These are phyloP conservation scores for Mrakia hoshinonis DNA, from an alignment of 768 basidiomycete species.

Conservation along the genomic window DNA sequence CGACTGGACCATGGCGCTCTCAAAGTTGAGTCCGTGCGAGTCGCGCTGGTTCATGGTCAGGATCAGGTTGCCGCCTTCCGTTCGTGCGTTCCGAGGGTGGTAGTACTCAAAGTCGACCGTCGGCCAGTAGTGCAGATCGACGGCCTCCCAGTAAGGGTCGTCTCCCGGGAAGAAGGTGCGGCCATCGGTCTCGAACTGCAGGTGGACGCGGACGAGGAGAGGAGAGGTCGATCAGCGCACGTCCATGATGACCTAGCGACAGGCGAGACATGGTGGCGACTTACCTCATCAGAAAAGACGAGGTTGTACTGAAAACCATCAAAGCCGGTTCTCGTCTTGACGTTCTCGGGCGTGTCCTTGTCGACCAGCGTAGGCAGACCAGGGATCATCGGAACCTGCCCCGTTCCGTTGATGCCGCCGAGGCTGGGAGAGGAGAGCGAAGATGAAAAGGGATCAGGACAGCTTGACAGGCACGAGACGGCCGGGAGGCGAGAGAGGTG, in stretches of 20 bases:
- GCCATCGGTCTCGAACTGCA: slow-evolving; percentile 27
- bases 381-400: background rate
- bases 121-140: slow-evolving; percentile 35
- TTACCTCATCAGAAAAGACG: slow-evolving; percentile 59
- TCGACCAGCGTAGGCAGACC: slow-evolving; percentile 62
- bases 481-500: too few species aligned
- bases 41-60: slow-evolving; percentile 64
- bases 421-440: background rate
- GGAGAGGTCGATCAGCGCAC: background rate
- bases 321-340: background rate
- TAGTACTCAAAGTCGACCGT: too few species aligned
- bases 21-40: too few species aligned
- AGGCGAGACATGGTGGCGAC: background rate
- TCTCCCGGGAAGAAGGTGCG: slow-evolving; percentile 29
- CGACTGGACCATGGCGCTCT: background rate
- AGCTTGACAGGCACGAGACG: background rate
- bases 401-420: slow-evolving; percentile 28
- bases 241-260: background rate
- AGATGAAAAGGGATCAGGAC: background rate
- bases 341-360: slow-evolving; percentile 54
- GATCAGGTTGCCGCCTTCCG: too few species aligned
- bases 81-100: too few species aligned
- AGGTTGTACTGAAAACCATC: slow-evolving; percentile 53
- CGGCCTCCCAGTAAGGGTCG: slow-evolving; percentile 52
- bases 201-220: background rate